A percentile compares a stretch with the other conserved stretches of the same genome.
These are phyloP conservation scores for Rhynchosporium graminicola DNA, from an alignment of 2,329 filamentous ascomycete species.

Conservation along the genomic window DNA sequence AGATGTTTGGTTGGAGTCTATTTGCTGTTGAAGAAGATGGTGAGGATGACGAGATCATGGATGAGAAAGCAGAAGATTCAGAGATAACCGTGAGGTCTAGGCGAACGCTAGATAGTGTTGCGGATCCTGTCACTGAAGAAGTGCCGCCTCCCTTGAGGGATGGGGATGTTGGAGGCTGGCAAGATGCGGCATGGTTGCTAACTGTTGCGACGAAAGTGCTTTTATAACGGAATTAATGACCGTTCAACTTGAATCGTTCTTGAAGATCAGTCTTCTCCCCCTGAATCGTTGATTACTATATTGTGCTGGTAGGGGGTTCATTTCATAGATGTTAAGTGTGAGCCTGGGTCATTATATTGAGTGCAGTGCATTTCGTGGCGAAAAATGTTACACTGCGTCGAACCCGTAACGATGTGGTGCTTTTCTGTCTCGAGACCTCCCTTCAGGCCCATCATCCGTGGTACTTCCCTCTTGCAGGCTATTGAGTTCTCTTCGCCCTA, in stretches of 20 bases:
- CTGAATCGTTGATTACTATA: too few species aligned
- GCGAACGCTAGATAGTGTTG: conserved; percentile 27
- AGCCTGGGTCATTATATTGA: too few species aligned
- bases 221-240: conserved; percentile 23
- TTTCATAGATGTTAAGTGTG: too few species aligned
- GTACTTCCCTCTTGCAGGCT: conserved; percentile 2
- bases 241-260: neutral
- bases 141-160: conserved; percentile 51
- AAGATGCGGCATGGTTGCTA: conserved; percentile 67
- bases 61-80: conserved; percentile 42
- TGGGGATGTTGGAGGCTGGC: conserved; percentile 61
- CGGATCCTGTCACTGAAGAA: conserved; percentile 45
- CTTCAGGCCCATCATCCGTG: neutral
- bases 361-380: too few species aligned
- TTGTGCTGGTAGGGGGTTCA: too few species aligned
- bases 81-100: conserved; percentile 34
- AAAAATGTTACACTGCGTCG: neutral
- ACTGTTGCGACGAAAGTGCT: conserved; percentile 54
- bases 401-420: conserved; percentile 12
- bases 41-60: conserved; percentile 47
- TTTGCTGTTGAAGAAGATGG: conserved; percentile 64
- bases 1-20: conserved; percentile 59
- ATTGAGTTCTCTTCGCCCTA: neutral
- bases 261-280: neutral
- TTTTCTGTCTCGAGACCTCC: conserved; percentile 12